Conservation (phyloP, 2,329 filamentous ascomycete genomes). For the Microcera coccophila region DNA sequence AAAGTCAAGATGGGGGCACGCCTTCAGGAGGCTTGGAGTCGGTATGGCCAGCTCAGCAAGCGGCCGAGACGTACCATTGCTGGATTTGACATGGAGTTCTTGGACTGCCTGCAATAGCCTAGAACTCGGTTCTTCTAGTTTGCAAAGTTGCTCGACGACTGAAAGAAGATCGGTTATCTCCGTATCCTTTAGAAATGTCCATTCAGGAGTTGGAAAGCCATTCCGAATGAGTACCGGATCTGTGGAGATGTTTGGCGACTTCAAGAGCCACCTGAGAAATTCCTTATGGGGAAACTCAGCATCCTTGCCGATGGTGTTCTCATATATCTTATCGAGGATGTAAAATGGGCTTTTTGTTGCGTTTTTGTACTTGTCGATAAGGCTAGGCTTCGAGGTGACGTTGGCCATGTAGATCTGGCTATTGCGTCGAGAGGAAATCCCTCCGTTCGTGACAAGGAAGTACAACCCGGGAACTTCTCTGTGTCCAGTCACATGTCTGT, state of each 20-base stretch:
- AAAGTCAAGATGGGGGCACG: slow-evolving; percentile 9
- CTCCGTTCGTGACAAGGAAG: slow-evolving; percentile 2
- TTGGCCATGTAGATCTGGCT: slow-evolving; percentile 5
- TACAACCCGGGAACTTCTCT: neutral
- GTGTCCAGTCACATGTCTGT: neutral
- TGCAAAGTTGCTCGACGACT: no score
- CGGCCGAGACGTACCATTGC: neutral
- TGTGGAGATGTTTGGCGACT: slow-evolving; percentile 1
- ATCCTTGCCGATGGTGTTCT: neutral
- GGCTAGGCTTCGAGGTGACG: neutral
- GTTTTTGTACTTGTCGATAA: slow-evolving; percentile 5
- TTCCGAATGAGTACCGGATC: slow-evolving; percentile 3
- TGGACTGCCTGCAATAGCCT: neutral
- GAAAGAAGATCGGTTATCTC: no score
- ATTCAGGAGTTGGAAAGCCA: no score
- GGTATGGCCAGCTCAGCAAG: slow-evolving; percentile 5
- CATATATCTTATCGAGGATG: slow-evolving; percentile 3
- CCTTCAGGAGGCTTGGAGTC: slow-evolving; percentile 2
- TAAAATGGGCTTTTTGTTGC: slow-evolving; percentile 1
- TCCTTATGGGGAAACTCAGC: neutral
- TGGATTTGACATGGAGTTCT: neutral
- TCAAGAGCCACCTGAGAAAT: slow-evolving; percentile 5
- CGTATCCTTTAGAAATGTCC: no score
- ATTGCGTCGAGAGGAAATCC: neutral
- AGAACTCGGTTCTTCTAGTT: no score